These are phyloP conservation scores for Cyclocybe aegerita DNA, from an alignment of 768 basidiomycete genomes.

Conservation along the genomic window DNA sequence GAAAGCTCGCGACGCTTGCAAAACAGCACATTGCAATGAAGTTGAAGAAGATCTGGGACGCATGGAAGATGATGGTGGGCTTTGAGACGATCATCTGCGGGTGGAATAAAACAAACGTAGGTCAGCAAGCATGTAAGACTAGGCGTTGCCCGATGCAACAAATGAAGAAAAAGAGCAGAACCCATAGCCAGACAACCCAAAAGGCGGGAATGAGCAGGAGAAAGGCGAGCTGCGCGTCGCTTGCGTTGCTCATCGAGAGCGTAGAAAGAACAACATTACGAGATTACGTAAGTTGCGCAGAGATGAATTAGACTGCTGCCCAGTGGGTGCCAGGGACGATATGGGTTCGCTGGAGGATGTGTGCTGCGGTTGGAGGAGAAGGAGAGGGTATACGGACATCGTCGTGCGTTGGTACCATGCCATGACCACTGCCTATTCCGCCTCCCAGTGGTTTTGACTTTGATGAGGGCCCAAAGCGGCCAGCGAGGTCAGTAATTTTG, in stretches of 20 bases:
- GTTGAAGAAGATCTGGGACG: conserved; percentile 86
- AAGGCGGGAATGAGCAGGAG: conserved; percentile 65
- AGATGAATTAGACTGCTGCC: conserved; percentile 11
- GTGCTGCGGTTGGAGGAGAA: conserved; percentile 2
- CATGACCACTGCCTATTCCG: conserved; percentile 61
- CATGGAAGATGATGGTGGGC: conserved; percentile 73
- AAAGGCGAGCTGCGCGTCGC: conserved; percentile 50
- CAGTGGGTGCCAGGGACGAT: background rate
- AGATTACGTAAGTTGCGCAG: conserved; percentile 43
- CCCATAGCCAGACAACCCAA: conserved; percentile 72
- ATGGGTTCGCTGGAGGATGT: background rate
- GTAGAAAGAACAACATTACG: conserved; percentile 34
- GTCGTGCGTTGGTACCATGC: conserved; percentile 64
- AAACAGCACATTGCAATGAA: conserved; percentile 92
- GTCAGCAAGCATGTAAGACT: conserved; percentile 8
- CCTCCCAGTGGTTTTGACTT: conserved; percentile 40
- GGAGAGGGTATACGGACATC: conserved; percentile 53
- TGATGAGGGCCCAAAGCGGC: conserved; percentile 47
- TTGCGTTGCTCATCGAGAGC: conserved; percentile 35
- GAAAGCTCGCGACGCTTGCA: conserved; percentile 86
- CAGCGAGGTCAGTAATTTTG: conserved; percentile 50
- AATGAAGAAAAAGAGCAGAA: conserved; percentile 25
- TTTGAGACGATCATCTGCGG: conserved; percentile 85
- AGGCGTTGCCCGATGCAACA: too few relatives aligned
- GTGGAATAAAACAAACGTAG: conserved; percentile 8